Evolutionary conservation across 129 eudicot genomes (phyloP), one percentile per base, ranked within the genome.

Genomic region (Helichrysum umbraculigerum): DNA sequence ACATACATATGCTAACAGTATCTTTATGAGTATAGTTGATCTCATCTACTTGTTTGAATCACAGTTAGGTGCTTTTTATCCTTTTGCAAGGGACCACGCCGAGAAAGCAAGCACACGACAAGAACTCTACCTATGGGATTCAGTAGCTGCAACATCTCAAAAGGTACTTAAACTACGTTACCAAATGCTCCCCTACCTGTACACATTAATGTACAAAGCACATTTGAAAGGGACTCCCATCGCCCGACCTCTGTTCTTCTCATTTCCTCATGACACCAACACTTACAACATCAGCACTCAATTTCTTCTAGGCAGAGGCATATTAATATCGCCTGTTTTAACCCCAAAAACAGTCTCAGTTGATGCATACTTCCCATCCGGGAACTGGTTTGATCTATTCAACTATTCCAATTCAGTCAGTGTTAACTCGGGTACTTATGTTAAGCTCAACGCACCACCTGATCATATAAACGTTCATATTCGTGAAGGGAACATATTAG

Each of bases 41-140:
- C 51, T 52, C 60, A 8, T 15, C 21, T 6, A 58, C 51, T 70
- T 83, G 22, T 16, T 42, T 41, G 21, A 67, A n/a, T 60, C 58
- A 71, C 84, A 89, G 98, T 67, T 92, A 57, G 98, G 98, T 35
- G 98, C 98, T 9, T 93, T 93, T 44, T 93, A 93, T 82, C 97
- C 98, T 9, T 93, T 93, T 73, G 68, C 96, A 25, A 85, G 97
- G 70, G 97, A 90, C 74, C 98, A 93, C 76, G 71, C 97, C 0
- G 80, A 50, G 0, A 83, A 47, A 16, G 32, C 7, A 28, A 57
- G 79, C 30, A 66, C 20, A 29, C 85, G 85, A 17, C 98, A 93
- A 81, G 98, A 93, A 82, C 96, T 93, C 15, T 90, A 88, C 67
- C 70, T 81, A n/a, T 93, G 97, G 97, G 82, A 85, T 14, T 93